Evolutionary conservation across 2,329 filamentous ascomycete species (phyloP).

Genomic region (Cladosporium sp.): DNA sequence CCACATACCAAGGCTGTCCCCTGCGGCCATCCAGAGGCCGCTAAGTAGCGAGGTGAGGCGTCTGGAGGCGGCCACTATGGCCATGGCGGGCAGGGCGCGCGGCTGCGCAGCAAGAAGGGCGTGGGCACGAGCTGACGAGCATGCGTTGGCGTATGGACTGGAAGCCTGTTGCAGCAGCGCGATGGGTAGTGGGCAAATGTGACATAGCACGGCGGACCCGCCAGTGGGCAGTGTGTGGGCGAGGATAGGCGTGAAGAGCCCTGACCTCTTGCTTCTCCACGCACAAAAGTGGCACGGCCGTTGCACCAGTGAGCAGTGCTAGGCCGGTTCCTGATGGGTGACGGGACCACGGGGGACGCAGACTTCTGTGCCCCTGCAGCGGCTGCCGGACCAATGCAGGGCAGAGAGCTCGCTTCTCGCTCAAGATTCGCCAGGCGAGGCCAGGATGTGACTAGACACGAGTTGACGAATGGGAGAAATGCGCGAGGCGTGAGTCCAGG

Average conservation of each 20-base stretch:
- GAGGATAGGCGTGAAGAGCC: conserved; percentile 6
- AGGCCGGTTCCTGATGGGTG: conserved; percentile 9
- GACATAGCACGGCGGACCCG: conserved; percentile 1
- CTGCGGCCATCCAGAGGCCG: conserved; percentile 6
- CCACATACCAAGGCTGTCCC: conserved; percentile 2
- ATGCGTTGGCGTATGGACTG: background rate
- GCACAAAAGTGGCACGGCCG: conserved; percentile 8
- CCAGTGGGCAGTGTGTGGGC: too few species aligned
- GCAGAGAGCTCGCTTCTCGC: conserved; percentile 4
- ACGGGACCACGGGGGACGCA: conserved; percentile 8
- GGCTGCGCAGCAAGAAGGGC: background rate
- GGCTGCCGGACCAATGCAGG: conserved; percentile 5
- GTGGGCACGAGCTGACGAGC: background rate
- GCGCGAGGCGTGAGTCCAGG: background rate
- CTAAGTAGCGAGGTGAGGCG: conserved; percentile 8
- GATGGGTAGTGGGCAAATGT: conserved; percentile 1
- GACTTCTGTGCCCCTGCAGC: conserved; percentile 3
- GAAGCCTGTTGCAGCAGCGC: conserved; percentile 6
- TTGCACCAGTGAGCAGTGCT: conserved; percentile 10
- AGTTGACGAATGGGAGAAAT: conserved; percentile 6
- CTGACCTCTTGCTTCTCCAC: conserved; percentile 6
- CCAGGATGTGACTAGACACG: conserved; percentile 7
- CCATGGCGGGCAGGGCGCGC: background rate
- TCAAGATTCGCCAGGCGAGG: conserved; percentile 5
- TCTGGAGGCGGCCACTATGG: conserved; percentile 5